These are phyloP conservation scores for Syzygium aromaticum DNA, from an alignment of 345 rosid species.

Conservation along the genomic window DNA sequence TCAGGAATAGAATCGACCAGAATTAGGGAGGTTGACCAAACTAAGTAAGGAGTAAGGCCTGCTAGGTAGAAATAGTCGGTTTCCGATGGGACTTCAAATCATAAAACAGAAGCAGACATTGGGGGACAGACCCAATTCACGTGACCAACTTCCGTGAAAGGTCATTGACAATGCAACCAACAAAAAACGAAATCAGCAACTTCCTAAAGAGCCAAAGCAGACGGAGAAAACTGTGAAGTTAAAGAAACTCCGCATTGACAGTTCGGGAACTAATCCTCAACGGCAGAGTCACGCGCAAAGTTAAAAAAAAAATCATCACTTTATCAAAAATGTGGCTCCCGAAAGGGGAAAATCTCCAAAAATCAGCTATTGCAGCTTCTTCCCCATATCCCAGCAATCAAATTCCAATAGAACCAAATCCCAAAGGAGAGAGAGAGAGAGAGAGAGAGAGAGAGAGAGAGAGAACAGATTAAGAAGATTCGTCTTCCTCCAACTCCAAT, in stretches of 20 bases:
- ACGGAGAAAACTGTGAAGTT: neutral
- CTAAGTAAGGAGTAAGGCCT: neutral
- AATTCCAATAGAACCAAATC: neutral
- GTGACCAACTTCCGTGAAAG: neutral
- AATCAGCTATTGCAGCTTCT: neutral
- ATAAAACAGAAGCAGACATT: neutral
- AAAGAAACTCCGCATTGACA: neutral
- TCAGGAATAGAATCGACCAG: neutral
- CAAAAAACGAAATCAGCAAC: neutral
- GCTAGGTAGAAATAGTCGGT: neutral
- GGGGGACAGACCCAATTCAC: neutral
- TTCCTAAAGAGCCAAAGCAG: neutral
- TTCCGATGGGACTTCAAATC: neutral
- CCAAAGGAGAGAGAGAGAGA: neutral
- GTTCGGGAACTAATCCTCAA: neutral
- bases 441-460: neutral
- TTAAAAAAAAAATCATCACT: neutral
- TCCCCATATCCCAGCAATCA: neutral
- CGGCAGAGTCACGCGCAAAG: neutral
- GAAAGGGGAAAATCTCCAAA: neutral
- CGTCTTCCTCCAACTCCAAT: neutral
- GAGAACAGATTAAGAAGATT: neutral
- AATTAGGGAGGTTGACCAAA: neutral
- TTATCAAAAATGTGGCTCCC: neutral
- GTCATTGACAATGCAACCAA: neutral